Evolutionary conservation across 192 early-diverging fungal species (phyloP), one percentile per base, ranked within the genome.

Genomic region (Coemansia sp.): DNA sequence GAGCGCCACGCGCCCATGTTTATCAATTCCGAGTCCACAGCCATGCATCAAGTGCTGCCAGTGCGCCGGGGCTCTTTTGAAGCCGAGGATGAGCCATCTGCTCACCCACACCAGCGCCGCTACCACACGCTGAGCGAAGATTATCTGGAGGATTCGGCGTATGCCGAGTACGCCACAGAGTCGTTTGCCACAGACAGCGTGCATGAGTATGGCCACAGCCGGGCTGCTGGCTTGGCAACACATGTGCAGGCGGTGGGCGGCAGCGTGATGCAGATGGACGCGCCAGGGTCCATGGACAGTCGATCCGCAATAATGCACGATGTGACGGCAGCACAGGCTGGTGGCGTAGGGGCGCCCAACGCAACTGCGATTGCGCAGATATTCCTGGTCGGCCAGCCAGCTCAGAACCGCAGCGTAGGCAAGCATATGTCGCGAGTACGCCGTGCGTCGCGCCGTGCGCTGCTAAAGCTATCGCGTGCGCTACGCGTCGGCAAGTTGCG

Each of bases 361-460:
- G 66, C 69, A 14, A 35, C 75, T 2, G 69, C 59, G 2, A 72
- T 72, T 59, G 75, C 62, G 21, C 62, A 60, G 52, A 77, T 77
- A 1, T 78, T 78, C 39, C 55, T 56, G 17, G 59, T 69, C 8
- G 75, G 75, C n/a, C 69, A 78, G 75, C 65, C 75, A 8, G 38
- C 55, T 7, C 62, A 58, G 53, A 24, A 4, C 0, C 48, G 41
- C 22, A 54, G 58, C 22, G 41, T 38, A 6, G 24, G 51, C 10
- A 23, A 56, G n/a, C 52, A 54, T 19, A 23, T 72, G 24, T 63
- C 75, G 38, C 75, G 75, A 11, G 50, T 41, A 4, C 61, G 70
- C 12, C 65, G 75, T 25, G 52, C 59, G 47, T 65, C 75, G 47
- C 62, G 59, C 3, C 66, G 75, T 14, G n/a, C 65, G 56, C 22